Conservation (phyloP, 768 basidiomycete species). For the Tylopilus intermedius region DNA sequence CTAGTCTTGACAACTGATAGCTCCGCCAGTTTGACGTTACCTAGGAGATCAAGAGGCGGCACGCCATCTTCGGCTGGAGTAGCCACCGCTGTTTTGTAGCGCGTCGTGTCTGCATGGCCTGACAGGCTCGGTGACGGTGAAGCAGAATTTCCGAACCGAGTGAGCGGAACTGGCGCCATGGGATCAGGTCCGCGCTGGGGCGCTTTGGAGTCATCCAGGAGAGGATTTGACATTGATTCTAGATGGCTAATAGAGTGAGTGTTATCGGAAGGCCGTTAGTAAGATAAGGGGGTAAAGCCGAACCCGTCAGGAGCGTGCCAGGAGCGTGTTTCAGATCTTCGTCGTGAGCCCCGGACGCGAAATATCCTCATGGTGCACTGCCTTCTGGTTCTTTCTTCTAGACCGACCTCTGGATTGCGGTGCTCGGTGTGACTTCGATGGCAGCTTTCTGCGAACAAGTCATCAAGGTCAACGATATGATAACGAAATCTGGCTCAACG, state of each 20-base stretch:
- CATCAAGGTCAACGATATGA: no score
- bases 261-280: background rate
- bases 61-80: constrained; percentile 9
- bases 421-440: no score
- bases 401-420: no score
- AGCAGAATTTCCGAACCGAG: constrained; percentile 6
- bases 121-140: constrained; percentile 1
- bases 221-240: background rate
- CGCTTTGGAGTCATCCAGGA: background rate
- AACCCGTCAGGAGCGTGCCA: background rate
- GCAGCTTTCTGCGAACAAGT: no score
- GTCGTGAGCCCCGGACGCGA: background rate
- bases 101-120: constrained; percentile 12
- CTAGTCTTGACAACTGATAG: constrained; percentile 78
- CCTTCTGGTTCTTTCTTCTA: background rate
- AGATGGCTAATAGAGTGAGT: background rate
- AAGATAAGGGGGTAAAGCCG: background rate
- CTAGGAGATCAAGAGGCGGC: constrained; percentile 54
- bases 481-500: constrained; percentile 3
- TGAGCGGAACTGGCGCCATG: background rate
- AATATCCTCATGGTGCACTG: background rate
- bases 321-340: background rate
- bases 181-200: background rate
- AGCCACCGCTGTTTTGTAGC: background rate
- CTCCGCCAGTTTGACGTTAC: constrained; percentile 58